Evolutionary conservation across 345 rosid species (phyloP), one percentile per base, ranked within the genome.

Genomic region (Syzygium oleosum): DNA sequence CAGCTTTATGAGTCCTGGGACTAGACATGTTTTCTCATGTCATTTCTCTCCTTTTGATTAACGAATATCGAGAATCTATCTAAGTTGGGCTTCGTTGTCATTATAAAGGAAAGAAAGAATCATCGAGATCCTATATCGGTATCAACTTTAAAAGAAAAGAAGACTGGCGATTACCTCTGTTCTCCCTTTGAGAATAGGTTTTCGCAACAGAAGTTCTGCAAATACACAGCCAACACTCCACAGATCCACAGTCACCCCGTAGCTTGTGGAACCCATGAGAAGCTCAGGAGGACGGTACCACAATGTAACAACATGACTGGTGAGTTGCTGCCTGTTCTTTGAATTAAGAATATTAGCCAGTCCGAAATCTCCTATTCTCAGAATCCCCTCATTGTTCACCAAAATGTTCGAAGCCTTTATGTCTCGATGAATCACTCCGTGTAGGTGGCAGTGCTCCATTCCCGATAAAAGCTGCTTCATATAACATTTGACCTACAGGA

Each of bases 241-340:
- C 84, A 93, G 84, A 85, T 93, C 94, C 46, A 91, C 89, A 25
- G 89, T 89, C 17, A 87, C 91, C 31, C 88, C 90, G 29, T 89
- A 89, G 58, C 41, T 77, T 17, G 90, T 89, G 51, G 88, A 89
- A 25, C 87, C 93, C 94, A 86, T 92, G 88, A 93, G 85, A 85
- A 91, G 92, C 90, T 93, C 94, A 1, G 94, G 93, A 63, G 94
- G 91, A 85, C 92, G 90, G 34, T 93, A 91, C 94, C 94, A 91
- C 8, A 91, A 89, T n/a, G 94, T 93, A 83, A 93, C 94, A 0
- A 93, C 94, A 19, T 92, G 90, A 38, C 93, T 93, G 51, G 93
- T 93, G 56, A 93, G 85, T 25, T 90, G 87, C 58, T 88, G 92
- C 9, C 65, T 85, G 52, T 87, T 83, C 80, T 86, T 88, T 22